A percentile compares a stretch with the other conserved stretches of the same genome.
These are phyloP conservation scores for Helianthus annuus DNA, from an alignment of 129 eudicot species.

Conservation along the genomic window DNA sequence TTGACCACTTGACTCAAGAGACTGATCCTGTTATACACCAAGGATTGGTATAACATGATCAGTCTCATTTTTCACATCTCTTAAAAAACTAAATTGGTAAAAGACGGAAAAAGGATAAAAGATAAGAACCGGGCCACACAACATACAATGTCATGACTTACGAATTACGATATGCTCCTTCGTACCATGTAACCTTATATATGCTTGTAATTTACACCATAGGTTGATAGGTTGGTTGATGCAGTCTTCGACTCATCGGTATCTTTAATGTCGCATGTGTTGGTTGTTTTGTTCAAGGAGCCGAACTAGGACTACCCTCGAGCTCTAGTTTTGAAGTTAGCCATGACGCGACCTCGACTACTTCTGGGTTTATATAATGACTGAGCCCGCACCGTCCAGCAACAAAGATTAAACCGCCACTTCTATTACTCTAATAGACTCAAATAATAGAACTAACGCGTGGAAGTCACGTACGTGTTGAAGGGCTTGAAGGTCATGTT, in stretches of 20 bases:
- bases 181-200: not conserved
- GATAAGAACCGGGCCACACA: not conserved
- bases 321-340: slow-evolving; percentile 64
- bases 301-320: slow-evolving; percentile 31
- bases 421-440: not conserved
- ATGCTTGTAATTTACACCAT: not conserved
- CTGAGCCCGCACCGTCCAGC: slow-evolving; percentile 53
- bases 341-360: slow-evolving; percentile 72
- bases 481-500: slow-evolving; percentile 69
- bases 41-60: not conserved
- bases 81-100: not conserved
- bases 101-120: slow-evolving; percentile 5
- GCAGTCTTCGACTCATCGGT: not conserved
- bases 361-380: slow-evolving; percentile 69
- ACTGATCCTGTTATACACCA: not conserved
- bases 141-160: not conserved
- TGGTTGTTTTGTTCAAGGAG: not conserved
- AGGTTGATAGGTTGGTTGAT: not conserved
- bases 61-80: not conserved
- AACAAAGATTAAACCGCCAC: slow-evolving; percentile 6
- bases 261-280: not conserved
- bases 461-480: slow-evolving; percentile 35
- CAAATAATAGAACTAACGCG: not conserved
- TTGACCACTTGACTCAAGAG: not conserved
- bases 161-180: slow-evolving; percentile 4